Percentiles rank a stretch among this genome's conserved stretches.
Evolutionary conservation across 495 filamentous ascomycete genomes (phyloP).

Genomic region (Physcia stellaris): DNA sequence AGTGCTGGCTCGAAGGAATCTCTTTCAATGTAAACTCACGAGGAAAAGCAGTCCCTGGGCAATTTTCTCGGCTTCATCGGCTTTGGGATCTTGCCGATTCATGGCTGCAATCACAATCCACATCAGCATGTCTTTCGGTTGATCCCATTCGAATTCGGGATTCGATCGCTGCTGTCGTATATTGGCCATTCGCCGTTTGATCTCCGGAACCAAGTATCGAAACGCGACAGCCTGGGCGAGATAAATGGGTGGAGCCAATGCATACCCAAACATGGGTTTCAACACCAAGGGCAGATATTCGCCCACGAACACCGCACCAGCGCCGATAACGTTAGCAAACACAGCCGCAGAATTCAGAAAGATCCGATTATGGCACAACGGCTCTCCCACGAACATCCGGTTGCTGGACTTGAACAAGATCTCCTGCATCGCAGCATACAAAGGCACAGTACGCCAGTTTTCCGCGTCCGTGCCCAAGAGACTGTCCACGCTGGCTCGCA

Average conservation of each 20-base stretch:
- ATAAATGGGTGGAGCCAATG: constrained; percentile 1
- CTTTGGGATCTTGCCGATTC: neutral
- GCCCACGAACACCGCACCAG: constrained; percentile 1
- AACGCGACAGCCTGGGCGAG: constrained; percentile 1
- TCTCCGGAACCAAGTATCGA: neutral
- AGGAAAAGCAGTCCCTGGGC: neutral
- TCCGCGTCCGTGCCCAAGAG: neutral
- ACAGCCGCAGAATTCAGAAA: neutral
- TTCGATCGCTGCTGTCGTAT: no score
- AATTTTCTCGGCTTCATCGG: neutral
- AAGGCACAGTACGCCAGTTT: neutral
- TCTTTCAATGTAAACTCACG: no score
- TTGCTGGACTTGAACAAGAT: constrained; percentile 3
- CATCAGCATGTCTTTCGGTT: neutral
- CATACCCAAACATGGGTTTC: constrained; percentile 4
- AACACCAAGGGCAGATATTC: constrained; percentile 4
- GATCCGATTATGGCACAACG: constrained; percentile 1
- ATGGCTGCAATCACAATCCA: constrained; percentile 1
- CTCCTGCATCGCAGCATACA: neutral
- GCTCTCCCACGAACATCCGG: constrained; percentile 3
- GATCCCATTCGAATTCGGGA: neutral
- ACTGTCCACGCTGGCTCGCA: neutral
- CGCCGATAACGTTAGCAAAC: constrained; percentile 6
- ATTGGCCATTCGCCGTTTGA: constrained; percentile 1
- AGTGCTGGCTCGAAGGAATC: neutral